Evolutionary conservation across 1,284 basidiomycete genomes (phyloP), one percentile per base, ranked within the genome.

Genomic region (Sanghuangporus baumii): DNA sequence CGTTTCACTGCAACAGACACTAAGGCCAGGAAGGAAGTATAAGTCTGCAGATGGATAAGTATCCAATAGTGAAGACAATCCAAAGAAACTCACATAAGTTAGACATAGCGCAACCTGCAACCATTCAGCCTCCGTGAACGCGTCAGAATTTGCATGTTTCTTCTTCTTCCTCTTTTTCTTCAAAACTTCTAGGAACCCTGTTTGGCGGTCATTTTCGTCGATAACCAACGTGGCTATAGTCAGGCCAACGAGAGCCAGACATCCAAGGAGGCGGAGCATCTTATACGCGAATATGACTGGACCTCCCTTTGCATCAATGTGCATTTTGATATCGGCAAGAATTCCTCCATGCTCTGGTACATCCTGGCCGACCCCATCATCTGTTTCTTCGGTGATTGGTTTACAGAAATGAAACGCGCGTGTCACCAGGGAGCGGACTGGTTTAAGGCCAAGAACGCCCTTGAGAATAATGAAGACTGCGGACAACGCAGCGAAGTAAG

Each of bases 241-340:
- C 7, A 80, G 62, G 16, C 69, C 73, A 7, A 79, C 69, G n/a
- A 81, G 70, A 6, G 65, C 65, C 52, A 78, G 67, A 64, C 72
- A 75, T 8, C 76, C 74, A 6, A 73, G 43, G 16, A 79, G 66
- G 7, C 79, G 74, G 7, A 69, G 67, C 31, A 76, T 50, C 63
- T 74, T 78, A 68, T 73, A 79, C 16, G 69, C 64, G 55, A 73
- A 74, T 38, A 76, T 73, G 31, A 59, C 58, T 12, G 61, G 18
- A 18, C 75, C 75, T 6, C 75, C 75, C 41, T 70, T 70, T 12
- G 65, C 57, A 0, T 59, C 43, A 23, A 74, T 52, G 58, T 75
- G 73, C 37, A 65, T 63, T 46, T 69, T 67, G 41, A 73, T 55
- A 60, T 73, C 70, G 9, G 65, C 64, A 23, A 65, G 18, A 11